Base-by-base conservation (phyloP, 78 protist genomes). In the Polysphondylium violaceum region DNA sequence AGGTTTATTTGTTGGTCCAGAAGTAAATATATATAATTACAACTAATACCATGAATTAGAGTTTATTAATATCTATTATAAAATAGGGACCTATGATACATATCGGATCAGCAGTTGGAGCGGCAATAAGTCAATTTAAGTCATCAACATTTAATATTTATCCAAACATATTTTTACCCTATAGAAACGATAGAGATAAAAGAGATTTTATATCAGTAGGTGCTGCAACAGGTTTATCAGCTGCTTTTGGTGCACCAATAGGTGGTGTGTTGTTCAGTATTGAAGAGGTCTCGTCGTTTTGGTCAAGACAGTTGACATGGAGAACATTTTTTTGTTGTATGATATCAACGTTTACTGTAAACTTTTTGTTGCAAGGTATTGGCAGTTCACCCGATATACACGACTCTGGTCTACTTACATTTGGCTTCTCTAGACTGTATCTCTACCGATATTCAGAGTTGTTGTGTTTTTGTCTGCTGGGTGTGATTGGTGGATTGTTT, bases 191-290 rank as follows among this genome's bases (percentile, higher is more conserved):
- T 88, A 31, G 76, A 14, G 97, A 94, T 19, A 94, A 95, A 71
- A 73, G 97, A 19, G 97, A 89, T 38, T 97, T 96, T 31, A 95
- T 96, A 19, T 61, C 97, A 0, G 58, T 83, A 1, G 99, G 99
- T 3, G 97, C 99, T 0, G 99, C 99, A 1, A 97, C 98, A 0
- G 99, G 99, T 58, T 96, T 98, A 16, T 59, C 97, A 0, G 98
- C 98, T 2, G 98, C 99, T 21, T 98, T 98, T 56, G 97, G 98
- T 27, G 97, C 99, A 2, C 98, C 99, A 5, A 89, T 97, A 63
- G 99, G 98, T 11, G 99, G 99, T 36, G 96, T 95, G 0, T 81
- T 98, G 60, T 98, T 97, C 33, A 27, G 95, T 6, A 69, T 98
- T 31, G 99, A 98, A 61, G 99, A 98, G 35, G 98, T 40, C 11